Percentiles rank a stretch among this genome's conserved stretches.
Evolutionary conservation across 768 basidiomycete genomes (phyloP).

Genomic region (Agaricus blazei): DNA sequence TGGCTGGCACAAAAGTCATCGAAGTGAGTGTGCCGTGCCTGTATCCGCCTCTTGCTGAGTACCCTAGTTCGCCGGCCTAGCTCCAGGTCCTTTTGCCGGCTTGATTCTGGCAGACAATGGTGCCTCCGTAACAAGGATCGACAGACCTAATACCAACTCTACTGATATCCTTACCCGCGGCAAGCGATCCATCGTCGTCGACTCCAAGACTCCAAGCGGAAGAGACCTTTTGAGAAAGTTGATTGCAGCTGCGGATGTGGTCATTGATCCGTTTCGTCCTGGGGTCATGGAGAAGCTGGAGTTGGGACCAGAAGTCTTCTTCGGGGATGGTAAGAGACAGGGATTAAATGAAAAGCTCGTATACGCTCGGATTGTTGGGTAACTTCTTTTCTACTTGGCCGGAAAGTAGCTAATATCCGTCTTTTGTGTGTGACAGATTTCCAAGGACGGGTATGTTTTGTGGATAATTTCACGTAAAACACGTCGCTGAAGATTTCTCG

Average conservation of each 20-base stretch:
- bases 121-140: conserved; percentile 71
- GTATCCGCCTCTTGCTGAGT: background rate
- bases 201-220: conserved; percentile 60
- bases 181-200: conserved; percentile 71
- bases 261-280: conserved; percentile 82
- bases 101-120: conserved; percentile 77
- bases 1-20: conserved; percentile 45
- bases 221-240: conserved; percentile 50
- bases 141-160: conserved; percentile 40
- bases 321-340: conserved; percentile 36
- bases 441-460: conserved; percentile 46
- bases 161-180: conserved; percentile 58
- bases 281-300: conserved; percentile 78
- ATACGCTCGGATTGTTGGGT: conserved; percentile 77
- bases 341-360: conserved; percentile 62
- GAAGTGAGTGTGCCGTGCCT: conserved; percentile 28
- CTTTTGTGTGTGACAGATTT: conserved; percentile 34
- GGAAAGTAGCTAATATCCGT: background rate
- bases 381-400: background rate
- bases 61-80: conserved; percentile 71
- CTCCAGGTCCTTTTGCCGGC: conserved; percentile 78
- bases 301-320: conserved; percentile 70
- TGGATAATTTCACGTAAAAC: background rate
- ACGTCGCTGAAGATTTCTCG: background rate
- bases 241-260: conserved; percentile 63